Conservation (phyloP, 768 basidiomycete species). For the Tricholoma saponaceum region DNA sequence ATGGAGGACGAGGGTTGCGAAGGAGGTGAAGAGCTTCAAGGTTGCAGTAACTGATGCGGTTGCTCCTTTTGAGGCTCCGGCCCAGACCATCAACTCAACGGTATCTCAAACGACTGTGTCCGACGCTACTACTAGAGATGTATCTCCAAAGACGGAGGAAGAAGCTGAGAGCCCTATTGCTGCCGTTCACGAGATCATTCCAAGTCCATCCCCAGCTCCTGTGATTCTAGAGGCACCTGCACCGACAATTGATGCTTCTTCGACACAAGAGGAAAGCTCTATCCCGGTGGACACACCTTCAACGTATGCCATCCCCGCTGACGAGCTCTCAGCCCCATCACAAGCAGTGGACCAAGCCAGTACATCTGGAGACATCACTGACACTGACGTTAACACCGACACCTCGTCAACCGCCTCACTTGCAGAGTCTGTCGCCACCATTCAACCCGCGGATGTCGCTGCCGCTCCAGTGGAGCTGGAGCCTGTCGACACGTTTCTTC, state of each 20-base stretch:
- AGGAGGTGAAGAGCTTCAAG: constrained; percentile 17
- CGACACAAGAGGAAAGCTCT: neutral
- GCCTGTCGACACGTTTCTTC: constrained; percentile 22
- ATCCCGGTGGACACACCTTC: neutral
- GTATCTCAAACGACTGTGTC: neutral
- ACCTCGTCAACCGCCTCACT: constrained; percentile 2
- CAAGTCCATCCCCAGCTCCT: neutral
- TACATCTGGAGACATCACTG: neutral
- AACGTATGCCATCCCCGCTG: neutral
- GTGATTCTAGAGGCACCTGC: neutral
- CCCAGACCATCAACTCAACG: neutral
- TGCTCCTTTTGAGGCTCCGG: neutral
- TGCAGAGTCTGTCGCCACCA: constrained; percentile 16
- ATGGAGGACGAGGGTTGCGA: constrained; percentile 26
- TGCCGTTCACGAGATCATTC: neutral
- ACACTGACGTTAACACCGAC: neutral
- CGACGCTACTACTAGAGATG: neutral
- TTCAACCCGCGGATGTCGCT: constrained; percentile 13
- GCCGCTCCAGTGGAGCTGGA: constrained; percentile 3
- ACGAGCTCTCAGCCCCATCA: neutral
- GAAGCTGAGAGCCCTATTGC: neutral
- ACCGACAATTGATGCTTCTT: neutral
- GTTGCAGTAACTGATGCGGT: constrained; percentile 5
- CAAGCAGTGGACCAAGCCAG: neutral
- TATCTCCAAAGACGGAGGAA: neutral